Percentiles rank a stretch among this genome's conserved stretches.
Conservation (phyloP, 2,329 filamentous ascomycete genomes). For the Lachnellula cervina region DNA sequence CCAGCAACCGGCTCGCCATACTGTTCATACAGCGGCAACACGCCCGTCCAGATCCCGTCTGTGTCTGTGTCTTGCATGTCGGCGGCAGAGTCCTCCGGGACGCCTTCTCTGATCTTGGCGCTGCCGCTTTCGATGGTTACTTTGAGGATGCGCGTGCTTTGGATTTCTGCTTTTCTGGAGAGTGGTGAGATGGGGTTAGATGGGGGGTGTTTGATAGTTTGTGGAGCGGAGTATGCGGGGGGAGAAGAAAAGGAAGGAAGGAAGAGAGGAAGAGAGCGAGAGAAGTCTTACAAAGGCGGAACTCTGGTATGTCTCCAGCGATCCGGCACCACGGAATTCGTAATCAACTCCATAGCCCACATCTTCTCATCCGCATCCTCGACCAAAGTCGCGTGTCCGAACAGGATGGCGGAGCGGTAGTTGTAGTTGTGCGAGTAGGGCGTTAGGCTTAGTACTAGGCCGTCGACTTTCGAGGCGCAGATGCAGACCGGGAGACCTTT, state of each 20-base stretch:
- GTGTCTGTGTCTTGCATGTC: constrained; percentile 42
- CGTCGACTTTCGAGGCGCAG: constrained; percentile 70
- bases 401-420: constrained; percentile 75
- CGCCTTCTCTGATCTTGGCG: constrained; percentile 67
- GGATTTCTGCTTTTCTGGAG: constrained; percentile 59
- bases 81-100: constrained; percentile 50
- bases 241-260: too few relatives aligned
- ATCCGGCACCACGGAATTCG: constrained; percentile 63
- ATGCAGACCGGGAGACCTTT: constrained; percentile 68
- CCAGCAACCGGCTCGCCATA: constrained; percentile 42
- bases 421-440: constrained; percentile 85
- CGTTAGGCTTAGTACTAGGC: constrained; percentile 72
- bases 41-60: constrained; percentile 52
- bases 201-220: too few relatives aligned
- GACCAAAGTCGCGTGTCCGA: constrained; percentile 67
- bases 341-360: constrained; percentile 75
- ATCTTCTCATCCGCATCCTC: constrained; percentile 64
- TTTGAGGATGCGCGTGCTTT: constrained; percentile 65
- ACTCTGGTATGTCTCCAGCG: constrained; percentile 66
- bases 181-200: too few relatives aligned
- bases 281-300: constrained; percentile 48
- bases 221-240: too few relatives aligned
- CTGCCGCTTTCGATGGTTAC: constrained; percentile 67
- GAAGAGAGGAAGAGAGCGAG: too few relatives aligned
- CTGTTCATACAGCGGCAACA: constrained; percentile 57